Evolutionary conservation across 345 rosid species (phyloP).

Genomic region (Limnanthes douglasii): DNA sequence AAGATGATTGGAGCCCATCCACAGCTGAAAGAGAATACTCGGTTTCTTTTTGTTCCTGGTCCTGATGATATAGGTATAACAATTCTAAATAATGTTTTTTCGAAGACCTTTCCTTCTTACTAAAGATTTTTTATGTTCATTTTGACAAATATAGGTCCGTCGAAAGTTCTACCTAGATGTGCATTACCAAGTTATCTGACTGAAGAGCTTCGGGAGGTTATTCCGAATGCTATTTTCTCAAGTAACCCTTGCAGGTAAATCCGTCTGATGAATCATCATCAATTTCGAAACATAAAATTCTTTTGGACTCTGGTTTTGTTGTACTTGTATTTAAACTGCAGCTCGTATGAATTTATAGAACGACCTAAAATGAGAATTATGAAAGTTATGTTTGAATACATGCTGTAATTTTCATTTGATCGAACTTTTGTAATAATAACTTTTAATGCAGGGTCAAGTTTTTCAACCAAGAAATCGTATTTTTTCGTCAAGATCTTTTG

Average conservation of each 20-base stretch:
- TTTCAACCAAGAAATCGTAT: constrained; percentile 81
- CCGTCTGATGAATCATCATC: too few relatives aligned
- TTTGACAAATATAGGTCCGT: constrained; percentile 46
- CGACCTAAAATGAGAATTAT: too few relatives aligned
- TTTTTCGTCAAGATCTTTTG: constrained; percentile 78
- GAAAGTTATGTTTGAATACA: too few relatives aligned
- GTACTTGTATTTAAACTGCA: too few relatives aligned
- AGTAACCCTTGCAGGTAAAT: constrained; percentile 94
- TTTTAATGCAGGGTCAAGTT: constrained; percentile 57
- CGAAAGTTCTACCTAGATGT: constrained; percentile 66
- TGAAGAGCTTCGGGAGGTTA: constrained; percentile 47
- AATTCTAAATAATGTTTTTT: too few relatives aligned
- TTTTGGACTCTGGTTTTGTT: too few relatives aligned
- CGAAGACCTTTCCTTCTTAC: constrained; percentile 1
- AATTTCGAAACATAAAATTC: too few relatives aligned
- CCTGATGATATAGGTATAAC: constrained; percentile 79
- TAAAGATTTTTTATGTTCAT: not conserved
- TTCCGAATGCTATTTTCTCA: constrained; percentile 75
- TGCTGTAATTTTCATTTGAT: not conserved
- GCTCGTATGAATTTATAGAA: too few relatives aligned
- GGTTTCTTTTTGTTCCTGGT: constrained; percentile 85
- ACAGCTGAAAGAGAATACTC: constrained; percentile 61
- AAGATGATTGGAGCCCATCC: constrained; percentile 56
- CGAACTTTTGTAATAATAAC: not conserved
- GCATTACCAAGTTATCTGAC: constrained; percentile 64